These are phyloP conservation scores for Diaporthe ilicicola DNA, from an alignment of 2,329 filamentous ascomycete genomes.

Conservation along the genomic window DNA sequence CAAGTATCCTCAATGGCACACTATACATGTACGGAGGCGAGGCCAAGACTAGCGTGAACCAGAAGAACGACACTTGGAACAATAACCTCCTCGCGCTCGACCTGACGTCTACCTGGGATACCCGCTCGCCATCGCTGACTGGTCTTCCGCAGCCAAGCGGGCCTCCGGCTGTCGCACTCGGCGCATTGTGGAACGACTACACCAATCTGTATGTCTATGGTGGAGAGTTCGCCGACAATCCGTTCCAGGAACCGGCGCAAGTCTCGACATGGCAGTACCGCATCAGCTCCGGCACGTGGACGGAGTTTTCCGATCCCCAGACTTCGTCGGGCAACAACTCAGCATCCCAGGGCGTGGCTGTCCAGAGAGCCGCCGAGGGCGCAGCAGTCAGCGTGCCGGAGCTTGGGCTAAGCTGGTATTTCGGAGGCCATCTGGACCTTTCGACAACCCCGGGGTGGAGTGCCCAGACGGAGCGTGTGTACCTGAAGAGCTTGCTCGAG, in stretches of 20 bases:
- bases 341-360: constrained; percentile 58
- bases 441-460: constrained; percentile 71
- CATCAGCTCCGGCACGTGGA: constrained; percentile 67
- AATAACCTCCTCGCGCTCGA: constrained; percentile 79
- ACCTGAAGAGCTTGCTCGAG: constrained; percentile 78
- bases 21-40: constrained; percentile 81
- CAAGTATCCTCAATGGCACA: constrained; percentile 76
- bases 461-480: constrained; percentile 68
- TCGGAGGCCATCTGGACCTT: constrained; percentile 77
- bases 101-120: constrained; percentile 76
- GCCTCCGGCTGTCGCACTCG: constrained; percentile 75
- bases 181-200: constrained; percentile 80
- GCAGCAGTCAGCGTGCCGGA: constrained; percentile 75
- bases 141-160: constrained; percentile 62
- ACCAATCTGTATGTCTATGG: constrained; percentile 77
- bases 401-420: constrained; percentile 78
- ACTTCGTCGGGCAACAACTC: constrained; percentile 72
- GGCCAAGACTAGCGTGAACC: constrained; percentile 63
- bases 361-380: constrained; percentile 78
- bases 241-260: constrained; percentile 61
- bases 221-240: constrained; percentile 74
- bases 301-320: constrained; percentile 66
- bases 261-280: constrained; percentile 77
- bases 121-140: constrained; percentile 67
- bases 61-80: constrained; percentile 74